Evolutionary conservation across 441 rosid genomes (phyloP).

Genomic region (Bocquillonia castaneifolia): DNA sequence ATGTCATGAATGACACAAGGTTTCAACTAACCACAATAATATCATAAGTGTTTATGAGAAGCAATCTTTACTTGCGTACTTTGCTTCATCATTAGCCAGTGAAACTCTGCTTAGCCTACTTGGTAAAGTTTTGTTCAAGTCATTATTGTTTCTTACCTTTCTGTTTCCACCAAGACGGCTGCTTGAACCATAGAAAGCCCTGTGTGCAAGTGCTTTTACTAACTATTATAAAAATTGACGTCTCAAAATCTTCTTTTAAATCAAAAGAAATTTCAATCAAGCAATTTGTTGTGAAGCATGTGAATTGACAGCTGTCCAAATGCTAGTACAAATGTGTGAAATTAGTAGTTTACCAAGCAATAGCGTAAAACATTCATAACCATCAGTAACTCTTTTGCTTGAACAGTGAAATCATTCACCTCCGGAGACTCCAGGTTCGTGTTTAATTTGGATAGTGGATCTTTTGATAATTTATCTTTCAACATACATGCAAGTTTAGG

Average conservation of each 20-base stretch:
- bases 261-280: background rate
- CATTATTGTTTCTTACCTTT: slow-evolving; percentile 29
- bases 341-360: background rate
- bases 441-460: slow-evolving; percentile 77
- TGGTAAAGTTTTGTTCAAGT: slow-evolving; percentile 32
- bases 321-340: background rate
- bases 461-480: slow-evolving; percentile 74
- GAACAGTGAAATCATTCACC: slow-evolving; percentile 43
- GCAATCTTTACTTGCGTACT: no score
- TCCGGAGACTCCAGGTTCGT: slow-evolving; percentile 95
- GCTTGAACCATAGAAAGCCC: slow-evolving; percentile 44
- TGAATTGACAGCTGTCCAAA: background rate
- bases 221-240: slow-evolving; percentile 13
- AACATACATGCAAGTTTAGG: slow-evolving; percentile 94
- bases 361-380: background rate
- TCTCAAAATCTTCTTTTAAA: background rate
- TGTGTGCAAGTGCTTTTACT: slow-evolving; percentile 48
- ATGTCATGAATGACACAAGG: no score
- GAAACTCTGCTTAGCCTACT: slow-evolving; percentile 60
- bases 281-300: background rate
- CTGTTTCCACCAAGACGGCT: slow-evolving; percentile 32
- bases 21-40: no score
- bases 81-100: slow-evolving; percentile 29
- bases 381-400: background rate
- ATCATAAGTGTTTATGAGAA: no score